These are phyloP conservation scores for Annulohypoxylon moriforme DNA, from an alignment of 495 filamentous ascomycete species.

Conservation along the genomic window DNA sequence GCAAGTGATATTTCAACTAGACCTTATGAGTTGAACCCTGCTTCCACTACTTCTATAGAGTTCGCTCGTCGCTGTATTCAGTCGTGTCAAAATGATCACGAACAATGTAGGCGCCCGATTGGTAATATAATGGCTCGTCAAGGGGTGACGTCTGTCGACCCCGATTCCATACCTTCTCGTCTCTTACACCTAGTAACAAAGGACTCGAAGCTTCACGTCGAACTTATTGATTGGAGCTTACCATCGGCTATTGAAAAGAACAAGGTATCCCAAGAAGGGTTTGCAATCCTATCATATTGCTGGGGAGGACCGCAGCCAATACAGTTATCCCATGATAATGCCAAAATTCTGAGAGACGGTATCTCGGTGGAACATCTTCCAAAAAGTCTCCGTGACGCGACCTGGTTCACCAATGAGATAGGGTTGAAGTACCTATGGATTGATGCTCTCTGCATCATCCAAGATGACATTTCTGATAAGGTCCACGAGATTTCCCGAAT, in stretches of 20 bases:
- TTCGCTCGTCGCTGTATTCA: conserved; percentile 21
- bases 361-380: conserved; percentile 20
- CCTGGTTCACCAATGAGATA: conserved; percentile 33
- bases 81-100: conserved; percentile 16
- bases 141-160: neutral
- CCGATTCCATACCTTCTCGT: conserved; percentile 15
- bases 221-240: conserved; percentile 15
- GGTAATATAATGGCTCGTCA: neutral
- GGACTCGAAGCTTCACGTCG: conserved; percentile 4
- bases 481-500: conserved; percentile 39
- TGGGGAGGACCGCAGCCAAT: conserved; percentile 40
- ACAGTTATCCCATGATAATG: conserved; percentile 16
- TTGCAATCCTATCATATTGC: conserved; percentile 37
- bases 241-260: conserved; percentile 6
- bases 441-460: conserved; percentile 48
- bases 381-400: conserved; percentile 32
- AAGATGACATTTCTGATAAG: conserved; percentile 45
- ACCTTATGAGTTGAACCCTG: conserved; percentile 34
- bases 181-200: conserved; percentile 4
- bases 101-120: conserved; percentile 13
- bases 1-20: conserved; percentile 26
- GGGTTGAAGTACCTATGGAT: conserved; percentile 47
- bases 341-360: conserved; percentile 1
- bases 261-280: conserved; percentile 20
- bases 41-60: conserved; percentile 14